Evolutionary conservation across 1,139 yeast species (phyloP).

Genomic region (Scheffersomyces illinoinensis): DNA sequence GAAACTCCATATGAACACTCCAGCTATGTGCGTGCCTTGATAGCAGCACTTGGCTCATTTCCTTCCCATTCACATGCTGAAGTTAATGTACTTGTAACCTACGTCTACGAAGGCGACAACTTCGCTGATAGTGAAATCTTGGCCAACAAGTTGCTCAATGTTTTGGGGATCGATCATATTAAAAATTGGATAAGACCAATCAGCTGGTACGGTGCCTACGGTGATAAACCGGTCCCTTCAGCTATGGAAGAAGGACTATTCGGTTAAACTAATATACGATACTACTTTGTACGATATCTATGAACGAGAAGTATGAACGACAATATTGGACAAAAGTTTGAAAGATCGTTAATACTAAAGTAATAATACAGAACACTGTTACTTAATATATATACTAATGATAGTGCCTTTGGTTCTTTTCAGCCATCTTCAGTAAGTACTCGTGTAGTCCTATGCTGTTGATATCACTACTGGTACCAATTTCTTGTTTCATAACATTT

Average conservation of each 20-base stretch:
- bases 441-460: conserved; percentile 8
- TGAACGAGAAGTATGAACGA: not conserved
- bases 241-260: conserved; percentile 79
- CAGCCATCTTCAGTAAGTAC: conserved; percentile 5
- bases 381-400: not conserved
- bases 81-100: conserved; percentile 39
- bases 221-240: conserved; percentile 62
- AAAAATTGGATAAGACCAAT: conserved; percentile 54
- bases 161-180: conserved; percentile 23
- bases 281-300: no score
- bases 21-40: conserved; percentile 8
- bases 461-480: conserved; percentile 1
- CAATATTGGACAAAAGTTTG: not conserved
- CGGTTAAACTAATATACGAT: conserved; percentile 35
- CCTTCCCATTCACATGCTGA: conserved; percentile 10
- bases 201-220: conserved; percentile 88
- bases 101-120: conserved; percentile 90
- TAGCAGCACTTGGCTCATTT: not conserved
- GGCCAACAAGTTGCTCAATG: conserved; percentile 40
- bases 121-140: conserved; percentile 65
- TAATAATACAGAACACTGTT: not conserved
- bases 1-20: conserved; percentile 12
- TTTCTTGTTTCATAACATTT: conserved; percentile 1
- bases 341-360: not conserved
- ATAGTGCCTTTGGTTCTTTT: not conserved